Evolutionary conservation across 306 rosid species (phyloP).

Genomic region (Medicago lupulina): DNA sequence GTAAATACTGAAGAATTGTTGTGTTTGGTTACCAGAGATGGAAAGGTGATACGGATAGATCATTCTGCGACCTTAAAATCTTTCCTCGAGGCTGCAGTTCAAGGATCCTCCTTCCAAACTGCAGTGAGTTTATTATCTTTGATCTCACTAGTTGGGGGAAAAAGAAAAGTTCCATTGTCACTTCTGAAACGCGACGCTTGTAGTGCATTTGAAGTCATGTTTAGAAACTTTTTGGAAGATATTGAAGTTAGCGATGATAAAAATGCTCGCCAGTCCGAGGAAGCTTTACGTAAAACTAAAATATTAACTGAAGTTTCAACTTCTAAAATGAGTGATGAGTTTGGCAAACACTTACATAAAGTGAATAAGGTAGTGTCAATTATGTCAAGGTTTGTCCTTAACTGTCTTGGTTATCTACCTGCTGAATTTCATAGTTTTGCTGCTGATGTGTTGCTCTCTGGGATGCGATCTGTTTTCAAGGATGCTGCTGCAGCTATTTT

Average conservation of each 20-base stretch:
- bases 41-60: conserved; percentile 77
- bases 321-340: conserved; percentile 49
- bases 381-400: conserved; percentile 74
- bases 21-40: conserved; percentile 85
- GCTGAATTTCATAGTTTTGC: conserved; percentile 71
- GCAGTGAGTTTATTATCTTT: conserved; percentile 77
- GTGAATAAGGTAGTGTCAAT: conserved; percentile 52
- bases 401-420: conserved; percentile 76
- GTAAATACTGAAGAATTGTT: conserved; percentile 66
- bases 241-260: conserved; percentile 44
- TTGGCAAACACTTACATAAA: conserved; percentile 49
- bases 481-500: conserved; percentile 79
- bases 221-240: conserved; percentile 59
- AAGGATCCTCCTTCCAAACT: conserved; percentile 78
- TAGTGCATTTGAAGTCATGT: conserved; percentile 76
- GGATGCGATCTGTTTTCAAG: conserved; percentile 74
- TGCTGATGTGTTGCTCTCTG: conserved; percentile 77
- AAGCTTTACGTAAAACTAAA: conserved; percentile 45
- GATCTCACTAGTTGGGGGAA: conserved; percentile 76
- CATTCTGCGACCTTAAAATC: conserved; percentile 76
- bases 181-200: conserved; percentile 77
- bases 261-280: conserved; percentile 48
- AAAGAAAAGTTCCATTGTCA: conserved; percentile 66
- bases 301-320: conserved; percentile 39
- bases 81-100: conserved; percentile 82